Conservation (phyloP, 495 filamentous ascomycete genomes). For the Trichoderma reesei region DNA sequence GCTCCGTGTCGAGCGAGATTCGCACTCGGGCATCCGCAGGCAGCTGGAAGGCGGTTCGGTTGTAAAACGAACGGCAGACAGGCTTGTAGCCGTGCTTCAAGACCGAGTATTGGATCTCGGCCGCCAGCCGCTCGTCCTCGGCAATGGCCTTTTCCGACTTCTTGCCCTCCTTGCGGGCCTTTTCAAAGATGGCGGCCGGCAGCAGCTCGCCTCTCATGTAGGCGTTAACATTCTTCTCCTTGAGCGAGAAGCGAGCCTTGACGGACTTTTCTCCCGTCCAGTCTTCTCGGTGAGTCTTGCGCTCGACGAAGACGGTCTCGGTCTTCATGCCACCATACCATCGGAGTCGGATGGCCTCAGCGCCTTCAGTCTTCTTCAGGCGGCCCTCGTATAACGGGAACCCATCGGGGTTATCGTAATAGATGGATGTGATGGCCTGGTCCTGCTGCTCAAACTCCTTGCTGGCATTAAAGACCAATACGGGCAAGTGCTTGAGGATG, state of each 20-base stretch:
- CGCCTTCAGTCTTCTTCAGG: slow-evolving; percentile 94
- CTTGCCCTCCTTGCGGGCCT: slow-evolving; percentile 87
- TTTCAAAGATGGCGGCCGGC: slow-evolving; percentile 79
- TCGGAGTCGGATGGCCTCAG: slow-evolving; percentile 88
- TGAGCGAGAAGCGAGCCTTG: slow-evolving; percentile 87
- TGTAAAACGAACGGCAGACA: slow-evolving; percentile 89
- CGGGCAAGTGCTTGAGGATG: slow-evolving; percentile 93
- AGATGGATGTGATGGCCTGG: slow-evolving; percentile 93
- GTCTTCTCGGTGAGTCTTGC: slow-evolving; percentile 97
- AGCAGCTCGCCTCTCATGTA: slow-evolving; percentile 75
- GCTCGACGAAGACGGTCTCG: slow-evolving; percentile 92
- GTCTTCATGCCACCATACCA: slow-evolving; percentile 97
- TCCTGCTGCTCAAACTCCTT: slow-evolving; percentile 92
- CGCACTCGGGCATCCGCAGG: slow-evolving; percentile 93
- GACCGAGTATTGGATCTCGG: slow-evolving; percentile 87
- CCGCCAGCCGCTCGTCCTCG: slow-evolving; percentile 78
- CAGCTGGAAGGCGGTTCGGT: slow-evolving; percentile 94
- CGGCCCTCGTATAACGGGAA: slow-evolving; percentile 92
- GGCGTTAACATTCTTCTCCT: slow-evolving; percentile 94
- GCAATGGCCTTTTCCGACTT: slow-evolving; percentile 83
- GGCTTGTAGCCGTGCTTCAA: slow-evolving; percentile 75
- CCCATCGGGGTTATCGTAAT: slow-evolving; percentile 87
- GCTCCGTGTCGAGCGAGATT: slow-evolving; percentile 92
- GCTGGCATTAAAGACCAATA: slow-evolving; percentile 92
- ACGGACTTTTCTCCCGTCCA: slow-evolving; percentile 99